Conservation (phyloP, 306 rosid species). For the Vicia villosa region DNA sequence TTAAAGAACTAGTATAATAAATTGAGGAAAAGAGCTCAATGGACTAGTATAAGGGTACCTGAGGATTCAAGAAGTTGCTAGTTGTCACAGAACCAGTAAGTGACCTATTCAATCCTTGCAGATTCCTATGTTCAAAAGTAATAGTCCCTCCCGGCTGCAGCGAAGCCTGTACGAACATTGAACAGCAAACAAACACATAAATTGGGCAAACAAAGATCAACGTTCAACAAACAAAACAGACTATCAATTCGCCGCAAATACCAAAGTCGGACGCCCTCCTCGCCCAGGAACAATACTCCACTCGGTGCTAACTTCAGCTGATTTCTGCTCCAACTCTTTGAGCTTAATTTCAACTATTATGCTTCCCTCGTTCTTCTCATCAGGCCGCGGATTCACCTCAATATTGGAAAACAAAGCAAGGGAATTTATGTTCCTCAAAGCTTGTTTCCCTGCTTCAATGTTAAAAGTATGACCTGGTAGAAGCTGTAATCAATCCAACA, state of each 20-base stretch:
- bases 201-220: background rate
- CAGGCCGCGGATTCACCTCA: constrained; percentile 99
- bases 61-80: constrained; percentile 88
- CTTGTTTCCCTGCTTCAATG: constrained; percentile 99
- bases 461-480: constrained; percentile 79
- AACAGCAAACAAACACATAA: constrained; percentile 28
- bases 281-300: constrained; percentile 99
- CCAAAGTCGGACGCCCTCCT: constrained; percentile 94
- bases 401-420: constrained; percentile 93
- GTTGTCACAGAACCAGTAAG: constrained; percentile 80
- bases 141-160: constrained; percentile 97
- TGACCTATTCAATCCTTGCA: constrained; percentile 86
- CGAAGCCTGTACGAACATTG: constrained; percentile 69
- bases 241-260: constrained; percentile 32
- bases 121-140: constrained; percentile 85
- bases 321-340: constrained; percentile 92
- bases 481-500: constrained; percentile 53
- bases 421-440: constrained; percentile 89
- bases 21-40: constrained; percentile 19
- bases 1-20: constrained; percentile 20
- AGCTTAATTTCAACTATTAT: constrained; percentile 95
- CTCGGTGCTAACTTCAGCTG: constrained; percentile 95
- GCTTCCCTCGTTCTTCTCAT: constrained; percentile 94
- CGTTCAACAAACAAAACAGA: background rate
- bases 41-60: constrained; percentile 48